Conservation (phyloP, 257 asterid species). For the Dorcoceras hygrometricum region DNA sequence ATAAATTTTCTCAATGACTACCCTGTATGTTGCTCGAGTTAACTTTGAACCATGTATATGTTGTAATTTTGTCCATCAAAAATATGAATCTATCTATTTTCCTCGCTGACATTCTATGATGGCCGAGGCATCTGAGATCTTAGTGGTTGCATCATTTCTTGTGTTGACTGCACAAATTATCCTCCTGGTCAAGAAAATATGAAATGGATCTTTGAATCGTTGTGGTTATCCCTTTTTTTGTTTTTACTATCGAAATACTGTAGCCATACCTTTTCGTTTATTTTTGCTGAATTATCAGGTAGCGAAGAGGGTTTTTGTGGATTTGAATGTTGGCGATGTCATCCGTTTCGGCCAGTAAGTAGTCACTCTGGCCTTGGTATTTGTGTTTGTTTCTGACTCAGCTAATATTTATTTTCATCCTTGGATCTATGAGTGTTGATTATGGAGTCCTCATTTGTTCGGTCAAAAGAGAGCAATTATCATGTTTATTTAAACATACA, state of each 20-base stretch:
- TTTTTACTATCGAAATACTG: slow-evolving; percentile 12
- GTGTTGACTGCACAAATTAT: slow-evolving; percentile 1
- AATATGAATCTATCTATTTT: too few relatives aligned
- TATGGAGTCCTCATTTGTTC: slow-evolving; percentile 7
- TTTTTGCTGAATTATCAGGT: slow-evolving; percentile 49
- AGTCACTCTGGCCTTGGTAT: slow-evolving; percentile 19
- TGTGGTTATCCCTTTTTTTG: slow-evolving; percentile 3
- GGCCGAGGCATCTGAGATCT: slow-evolving; percentile 1
- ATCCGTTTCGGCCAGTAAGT: slow-evolving; percentile 96
- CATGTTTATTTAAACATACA: neutral
- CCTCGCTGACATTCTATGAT: neutral
- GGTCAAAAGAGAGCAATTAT: slow-evolving; percentile 7
- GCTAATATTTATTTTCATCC: neutral
- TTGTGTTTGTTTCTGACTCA: slow-evolving; percentile 5
- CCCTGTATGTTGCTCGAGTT: too few relatives aligned
- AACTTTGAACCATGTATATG: too few relatives aligned
- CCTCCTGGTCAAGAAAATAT: slow-evolving; percentile 5
- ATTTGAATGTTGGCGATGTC: slow-evolving; percentile 91
- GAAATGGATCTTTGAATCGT: slow-evolving; percentile 6
- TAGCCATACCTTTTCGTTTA: too few relatives aligned
- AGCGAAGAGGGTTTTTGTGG: slow-evolving; percentile 67
- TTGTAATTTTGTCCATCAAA: too few relatives aligned
- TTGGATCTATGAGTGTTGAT: slow-evolving; percentile 5
- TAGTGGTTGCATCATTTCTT: slow-evolving; percentile 3
- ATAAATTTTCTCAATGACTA: slow-evolving; percentile 1